Conservation (phyloP, 345 rosid species). For the Eucalyptus lansdowneana region DNA sequence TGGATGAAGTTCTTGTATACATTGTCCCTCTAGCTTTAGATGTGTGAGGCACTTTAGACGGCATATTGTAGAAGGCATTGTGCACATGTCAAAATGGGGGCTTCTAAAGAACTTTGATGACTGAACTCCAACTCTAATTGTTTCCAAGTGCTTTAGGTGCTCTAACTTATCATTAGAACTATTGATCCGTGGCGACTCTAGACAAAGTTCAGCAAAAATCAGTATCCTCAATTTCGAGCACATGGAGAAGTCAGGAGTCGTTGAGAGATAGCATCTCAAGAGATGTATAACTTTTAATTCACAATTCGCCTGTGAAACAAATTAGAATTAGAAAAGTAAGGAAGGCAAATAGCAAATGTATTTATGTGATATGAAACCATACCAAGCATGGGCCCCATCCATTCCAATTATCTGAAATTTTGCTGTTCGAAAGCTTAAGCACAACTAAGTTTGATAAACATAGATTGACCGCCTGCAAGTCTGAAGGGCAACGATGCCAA, state of each 20-base stretch:
- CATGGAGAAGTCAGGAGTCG: fast-evolving
- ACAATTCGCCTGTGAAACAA: fast-evolving
- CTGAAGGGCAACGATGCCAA: background rate
- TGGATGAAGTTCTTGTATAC: background rate
- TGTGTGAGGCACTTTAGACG: background rate
- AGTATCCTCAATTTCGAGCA: fast-evolving
- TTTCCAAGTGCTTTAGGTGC: background rate
- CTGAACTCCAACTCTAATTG: fast-evolving
- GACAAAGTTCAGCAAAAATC: no score
- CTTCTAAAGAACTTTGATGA: background rate
- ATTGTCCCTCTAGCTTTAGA: background rate
- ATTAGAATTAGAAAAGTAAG: background rate
- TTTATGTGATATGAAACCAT: background rate
- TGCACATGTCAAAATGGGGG: background rate
- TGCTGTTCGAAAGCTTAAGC: background rate
- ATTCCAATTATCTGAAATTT: background rate
- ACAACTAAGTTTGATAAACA: background rate
- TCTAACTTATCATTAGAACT: fast-evolving
- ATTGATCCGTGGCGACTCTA: fast-evolving
- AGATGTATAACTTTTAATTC: no score
- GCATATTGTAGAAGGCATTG: fast-evolving
- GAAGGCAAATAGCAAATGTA: background rate
- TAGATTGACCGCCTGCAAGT: background rate
- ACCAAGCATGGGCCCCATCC: background rate
- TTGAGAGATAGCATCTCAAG: no score